Evolutionary conservation across 768 basidiomycete genomes (phyloP), one percentile per base, ranked within the genome.

Genomic region (Tephrocybe sp.): DNA sequence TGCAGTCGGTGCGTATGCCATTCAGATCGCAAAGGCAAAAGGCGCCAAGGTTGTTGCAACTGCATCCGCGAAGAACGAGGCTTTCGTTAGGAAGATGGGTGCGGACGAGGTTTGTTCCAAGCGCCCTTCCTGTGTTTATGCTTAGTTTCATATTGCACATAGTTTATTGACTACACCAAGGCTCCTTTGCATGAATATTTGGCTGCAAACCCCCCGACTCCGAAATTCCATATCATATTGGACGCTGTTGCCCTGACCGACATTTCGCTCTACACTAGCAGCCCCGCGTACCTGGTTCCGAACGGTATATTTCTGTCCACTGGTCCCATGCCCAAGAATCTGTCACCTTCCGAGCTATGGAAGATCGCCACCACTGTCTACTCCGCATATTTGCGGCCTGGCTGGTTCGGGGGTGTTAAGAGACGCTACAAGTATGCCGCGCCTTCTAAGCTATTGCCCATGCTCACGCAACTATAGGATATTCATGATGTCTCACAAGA

Each of bases 1-100:
- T 1, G 68, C 81, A 11, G 85, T 89, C 1, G 89, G 88, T 3
- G 69, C 75, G n/a, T 78, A 78, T 57, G 88, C 85, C 1, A 85
- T 90, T 42, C 86, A 90, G 63, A 62, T 90, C 9, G 86, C 88
- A 7, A 90, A 89, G 61, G 74, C 79, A 0, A 72, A 71, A 54
- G 85, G 85, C 3, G 80, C 80, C 48, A 70, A 64, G 45, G 86
- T 90, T 4, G 70, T 78, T 2, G 79, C 80, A 0, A 80, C 75
- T 25, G 85, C 84, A 8, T 88, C 85, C 3, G 71, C 62, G 1
- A 79, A 74, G 63, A 89, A 88, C 53, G 77, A 80, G 39, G 72
- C 73, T 3, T 79, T 81, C 45, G 80, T 89, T 32, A 77, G 74
- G 9, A 57, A 58, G 1, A 58, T 84, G 26, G 89, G 90, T 20